phyloP scores from a whole-genome alignment of 192 early-diverging fungal genomes.

The Coemansia sp. region DNA sequence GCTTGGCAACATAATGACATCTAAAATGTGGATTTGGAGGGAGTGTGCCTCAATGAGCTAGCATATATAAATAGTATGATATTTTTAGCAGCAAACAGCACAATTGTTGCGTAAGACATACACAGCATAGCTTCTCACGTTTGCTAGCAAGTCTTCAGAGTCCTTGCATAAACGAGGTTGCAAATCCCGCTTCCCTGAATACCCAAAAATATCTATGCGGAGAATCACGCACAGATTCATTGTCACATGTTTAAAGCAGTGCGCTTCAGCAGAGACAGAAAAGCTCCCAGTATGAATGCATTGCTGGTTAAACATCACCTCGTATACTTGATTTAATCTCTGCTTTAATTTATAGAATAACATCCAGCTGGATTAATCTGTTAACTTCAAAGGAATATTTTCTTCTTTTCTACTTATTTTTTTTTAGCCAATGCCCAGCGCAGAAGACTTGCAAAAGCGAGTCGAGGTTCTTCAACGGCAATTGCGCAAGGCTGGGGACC shows the following conservation, averaged over 20 bases:
- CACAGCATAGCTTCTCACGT: too few relatives aligned
- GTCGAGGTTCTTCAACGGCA: conserved; percentile 48
- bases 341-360: neutral
- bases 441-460: conserved; percentile 47
- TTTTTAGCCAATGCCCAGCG: conserved; percentile 24
- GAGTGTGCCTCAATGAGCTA: neutral
- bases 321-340: neutral
- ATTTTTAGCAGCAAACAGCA: conserved; percentile 10
- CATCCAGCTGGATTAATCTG: neutral
- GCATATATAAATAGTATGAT: neutral
- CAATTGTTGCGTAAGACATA: neutral
- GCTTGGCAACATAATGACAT: neutral
- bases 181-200: too few relatives aligned
- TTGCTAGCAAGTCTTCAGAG: too few relatives aligned
- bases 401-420: neutral
- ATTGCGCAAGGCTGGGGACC: conserved; percentile 53
- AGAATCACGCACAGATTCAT: neutral
- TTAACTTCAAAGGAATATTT: neutral
- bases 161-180: too few relatives aligned
- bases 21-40: neutral
- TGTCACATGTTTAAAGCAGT: too few relatives aligned
- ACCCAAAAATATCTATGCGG: too few relatives aligned
- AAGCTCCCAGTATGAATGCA: too few relatives aligned
- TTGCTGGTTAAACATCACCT: neutral
- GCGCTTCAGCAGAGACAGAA: too few relatives aligned